Evolutionary conservation across 1,284 basidiomycete species (phyloP).

Genomic region (Moesziomyces sp.): DNA sequence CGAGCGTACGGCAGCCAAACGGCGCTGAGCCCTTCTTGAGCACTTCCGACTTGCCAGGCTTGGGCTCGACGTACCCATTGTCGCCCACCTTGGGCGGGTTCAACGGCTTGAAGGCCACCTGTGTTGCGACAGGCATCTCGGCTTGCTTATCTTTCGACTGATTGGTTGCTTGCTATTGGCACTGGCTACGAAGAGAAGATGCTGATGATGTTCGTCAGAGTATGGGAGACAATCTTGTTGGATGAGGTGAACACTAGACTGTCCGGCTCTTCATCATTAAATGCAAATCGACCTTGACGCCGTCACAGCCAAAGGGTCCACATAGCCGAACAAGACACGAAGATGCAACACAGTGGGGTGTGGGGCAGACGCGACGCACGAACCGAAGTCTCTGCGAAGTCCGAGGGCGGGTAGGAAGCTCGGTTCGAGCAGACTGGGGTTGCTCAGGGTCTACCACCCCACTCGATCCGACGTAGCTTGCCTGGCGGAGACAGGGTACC

Average conservation of each 20-base stretch:
- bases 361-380: not conserved
- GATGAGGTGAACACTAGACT: not conserved
- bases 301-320: not conserved
- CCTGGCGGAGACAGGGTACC: not conserved
- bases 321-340: not conserved
- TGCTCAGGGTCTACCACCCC: not conserved
- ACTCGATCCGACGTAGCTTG: not conserved
- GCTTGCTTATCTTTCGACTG: not conserved
- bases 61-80: conserved; percentile 18
- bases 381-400: not conserved
- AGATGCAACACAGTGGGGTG: not conserved
- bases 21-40: conserved; percentile 13
- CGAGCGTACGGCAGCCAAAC: conserved; percentile 9
- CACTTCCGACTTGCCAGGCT: conserved; percentile 9
- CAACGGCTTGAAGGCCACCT: conserved; percentile 14
- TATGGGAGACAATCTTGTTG: not conserved
- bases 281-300: not conserved
- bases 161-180: not conserved
- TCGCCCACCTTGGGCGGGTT: conserved; percentile 18
- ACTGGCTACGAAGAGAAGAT: not conserved
- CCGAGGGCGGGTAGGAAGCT: not conserved
- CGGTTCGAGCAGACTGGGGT: not conserved
- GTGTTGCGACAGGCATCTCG: conserved; percentile 8
- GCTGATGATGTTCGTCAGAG: not conserved
- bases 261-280: not conserved